Conservation (phyloP, 352 stramenopile genomes). For the Globisporangium camurandrum region DNA sequence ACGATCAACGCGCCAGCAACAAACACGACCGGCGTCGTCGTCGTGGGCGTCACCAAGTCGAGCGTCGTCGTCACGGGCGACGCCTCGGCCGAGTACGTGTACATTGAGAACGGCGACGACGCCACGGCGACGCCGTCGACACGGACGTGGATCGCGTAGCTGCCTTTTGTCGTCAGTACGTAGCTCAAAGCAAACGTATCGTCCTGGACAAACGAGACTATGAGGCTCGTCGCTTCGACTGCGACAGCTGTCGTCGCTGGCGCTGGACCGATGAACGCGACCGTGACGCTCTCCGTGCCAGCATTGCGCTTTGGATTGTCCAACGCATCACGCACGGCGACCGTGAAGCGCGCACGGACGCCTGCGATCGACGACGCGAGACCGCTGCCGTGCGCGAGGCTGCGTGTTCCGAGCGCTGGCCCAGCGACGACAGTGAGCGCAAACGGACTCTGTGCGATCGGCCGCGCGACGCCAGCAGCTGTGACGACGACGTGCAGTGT, state of each 20-base stretch:
- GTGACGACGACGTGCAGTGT: constrained; percentile 32
- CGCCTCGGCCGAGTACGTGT: constrained; percentile 36
- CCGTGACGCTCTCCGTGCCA: constrained; percentile 29
- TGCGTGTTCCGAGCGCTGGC: constrained; percentile 34
- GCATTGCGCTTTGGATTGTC: constrained; percentile 59
- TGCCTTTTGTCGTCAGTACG: constrained; percentile 27
- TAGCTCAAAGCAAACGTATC: constrained; percentile 41
- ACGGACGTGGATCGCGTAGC: constrained; percentile 34
- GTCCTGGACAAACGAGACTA: constrained; percentile 21
- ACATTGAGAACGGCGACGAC: constrained; percentile 50
- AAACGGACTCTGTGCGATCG: constrained; percentile 47
- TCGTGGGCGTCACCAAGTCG: constrained; percentile 31
- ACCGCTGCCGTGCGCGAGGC: constrained; percentile 28
- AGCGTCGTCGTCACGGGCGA: constrained; percentile 36
- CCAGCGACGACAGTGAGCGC: constrained; percentile 36
- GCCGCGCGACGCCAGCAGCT: constrained; percentile 6
- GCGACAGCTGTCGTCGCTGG: constrained; percentile 14
- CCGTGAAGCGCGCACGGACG: constrained; percentile 30
- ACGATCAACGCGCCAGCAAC: constrained; percentile 25
- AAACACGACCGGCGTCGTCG: constrained; percentile 19
- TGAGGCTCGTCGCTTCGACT: constrained; percentile 13
- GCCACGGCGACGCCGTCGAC: constrained; percentile 32
- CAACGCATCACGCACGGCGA: constrained; percentile 49
- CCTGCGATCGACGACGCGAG: constrained; percentile 53
- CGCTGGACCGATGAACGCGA: constrained; percentile 28